phyloP scores from a whole-genome alignment of 1,284 basidiomycete species.

The Tremellales sp. region DNA sequence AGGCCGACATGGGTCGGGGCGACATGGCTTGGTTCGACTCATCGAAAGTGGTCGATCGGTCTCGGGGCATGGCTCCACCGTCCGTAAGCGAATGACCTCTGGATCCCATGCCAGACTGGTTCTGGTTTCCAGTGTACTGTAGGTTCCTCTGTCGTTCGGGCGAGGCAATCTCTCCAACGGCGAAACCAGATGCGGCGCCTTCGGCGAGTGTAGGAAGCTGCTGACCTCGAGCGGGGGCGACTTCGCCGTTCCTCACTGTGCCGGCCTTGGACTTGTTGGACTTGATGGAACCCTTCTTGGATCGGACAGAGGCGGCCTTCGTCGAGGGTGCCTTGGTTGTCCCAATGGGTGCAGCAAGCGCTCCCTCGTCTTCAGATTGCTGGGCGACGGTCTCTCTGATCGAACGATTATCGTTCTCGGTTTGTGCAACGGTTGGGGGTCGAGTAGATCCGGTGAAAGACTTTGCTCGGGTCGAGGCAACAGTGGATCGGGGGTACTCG shows the following conservation, averaged over 20 bases:
- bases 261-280: conserved; percentile 4
- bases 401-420: conserved; percentile 1
- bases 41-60: conserved; percentile 20
- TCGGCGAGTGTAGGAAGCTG: conserved; percentile 10
- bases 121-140: conserved; percentile 29
- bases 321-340: conserved; percentile 13
- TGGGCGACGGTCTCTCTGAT: conserved; percentile 5
- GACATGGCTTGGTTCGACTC: conserved; percentile 14
- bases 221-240: not conserved
- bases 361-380: too few relatives aligned
- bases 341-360: conserved; percentile 7
- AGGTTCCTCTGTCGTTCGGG: conserved; percentile 35
- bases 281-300: conserved; percentile 10
- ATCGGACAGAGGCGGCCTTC: conserved; percentile 12
- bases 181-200: conserved; percentile 19
- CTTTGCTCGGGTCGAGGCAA: conserved; percentile 16
- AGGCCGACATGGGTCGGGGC: conserved; percentile 25
- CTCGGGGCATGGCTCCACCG: conserved; percentile 12
- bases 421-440: conserved; percentile 10
- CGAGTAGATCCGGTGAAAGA: conserved; percentile 19
- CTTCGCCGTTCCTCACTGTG: conserved; percentile 6
- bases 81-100: conserved; percentile 15
- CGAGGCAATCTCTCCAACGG: conserved; percentile 28
- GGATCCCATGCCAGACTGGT: conserved; percentile 3
- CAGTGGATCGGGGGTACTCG: too few relatives aligned